Evolutionary conservation across 2,329 filamentous ascomycete species (phyloP), one percentile per base, ranked within the genome.

Genomic region (Teratosphaeria pseudoeucalypti): DNA sequence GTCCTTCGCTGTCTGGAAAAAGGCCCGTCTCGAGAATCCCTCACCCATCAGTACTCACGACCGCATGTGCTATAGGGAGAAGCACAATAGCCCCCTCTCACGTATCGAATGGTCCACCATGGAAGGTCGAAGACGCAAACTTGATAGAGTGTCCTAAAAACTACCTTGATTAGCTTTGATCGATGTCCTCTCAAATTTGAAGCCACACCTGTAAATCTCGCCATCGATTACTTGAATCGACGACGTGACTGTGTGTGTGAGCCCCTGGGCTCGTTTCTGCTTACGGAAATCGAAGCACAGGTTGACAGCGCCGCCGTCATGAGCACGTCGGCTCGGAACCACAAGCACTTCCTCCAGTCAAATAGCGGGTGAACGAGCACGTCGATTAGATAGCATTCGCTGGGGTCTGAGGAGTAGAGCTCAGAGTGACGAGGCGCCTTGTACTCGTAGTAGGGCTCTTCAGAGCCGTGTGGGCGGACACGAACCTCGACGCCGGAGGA

Each of bases 381-480:
- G 10, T 34, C 37, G n/a, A 59, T n/a, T 23, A 2, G 26, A 39
- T 29, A 52, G 34, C 32, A 9, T 27, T 56, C 58, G 26, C 53
- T 59, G 52, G 23, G 9, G 32, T 23, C 29, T 7, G n/a, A 16
- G 29, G 55, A 14, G 34, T 54, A 26, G 27, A 26, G 27, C n/a
- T 23, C 23, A 19, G 47, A 54, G 14, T 54, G n/a, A 12, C 29
- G n/a, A 39, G 34, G 34, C 11, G 34, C 34, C 32, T 39, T 23
- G 55, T 57, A 59, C 23, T 59, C 60, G 4, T 14, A 23, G 29
- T 55, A 61, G 9, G 47, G 23, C 7, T 26, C 34, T 12, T 49
- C 14, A 11, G 7, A 16, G 14, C 10, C 3, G 34, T 11, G 34
- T 39, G 34, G 34, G 9, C 34, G 34, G 3, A 7, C 9, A 3